These are phyloP conservation scores for Kurtzmaniella fragi DNA, from an alignment of 805 yeast genomes.

Conservation along the genomic window DNA sequence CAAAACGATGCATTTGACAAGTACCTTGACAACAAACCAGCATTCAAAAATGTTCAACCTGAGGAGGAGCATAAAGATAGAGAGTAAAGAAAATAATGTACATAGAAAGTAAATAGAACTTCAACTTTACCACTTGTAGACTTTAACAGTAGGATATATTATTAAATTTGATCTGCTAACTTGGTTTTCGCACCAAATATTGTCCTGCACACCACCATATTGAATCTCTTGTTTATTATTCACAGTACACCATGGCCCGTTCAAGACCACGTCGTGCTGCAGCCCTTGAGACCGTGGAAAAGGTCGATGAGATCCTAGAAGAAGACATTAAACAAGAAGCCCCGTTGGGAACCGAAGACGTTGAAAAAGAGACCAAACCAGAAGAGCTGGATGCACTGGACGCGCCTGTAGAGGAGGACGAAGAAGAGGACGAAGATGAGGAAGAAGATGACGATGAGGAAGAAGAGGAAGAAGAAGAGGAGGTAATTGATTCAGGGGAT, in stretches of 20 bases:
- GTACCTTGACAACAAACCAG: conserved; percentile 47
- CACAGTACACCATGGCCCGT: no score
- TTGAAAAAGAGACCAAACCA: conserved; percentile 18
- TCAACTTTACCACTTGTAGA: no score
- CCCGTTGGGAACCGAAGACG: conserved; percentile 16
- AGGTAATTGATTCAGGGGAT: conserved; percentile 3
- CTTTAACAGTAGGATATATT: no score
- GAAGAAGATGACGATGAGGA: conserved; percentile 18
- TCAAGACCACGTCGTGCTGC: no score
- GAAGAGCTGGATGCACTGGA: conserved; percentile 12
- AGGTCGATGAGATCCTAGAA: conserved; percentile 11
- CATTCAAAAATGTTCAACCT: conserved; percentile 33
- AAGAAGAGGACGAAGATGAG: conserved; percentile 17
- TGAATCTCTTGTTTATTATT: no score
- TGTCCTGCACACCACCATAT: no score
- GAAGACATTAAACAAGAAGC: conserved; percentile 11
- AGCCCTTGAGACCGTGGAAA: conserved; percentile 11
- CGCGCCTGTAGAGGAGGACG: conserved; percentile 10
- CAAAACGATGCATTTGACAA: conserved; percentile 87
- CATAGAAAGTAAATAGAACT: neutral
- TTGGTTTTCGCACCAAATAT: no score
- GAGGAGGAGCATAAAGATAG: conserved; percentile 20
- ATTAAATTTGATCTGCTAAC: no score
- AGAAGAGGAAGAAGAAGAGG: conserved; percentile 10
- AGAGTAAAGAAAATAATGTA: conserved; percentile 2